Evolutionary conservation across 2,329 filamentous ascomycete genomes (phyloP).

Genomic region (Ophiostoma triangulosporum): DNA sequence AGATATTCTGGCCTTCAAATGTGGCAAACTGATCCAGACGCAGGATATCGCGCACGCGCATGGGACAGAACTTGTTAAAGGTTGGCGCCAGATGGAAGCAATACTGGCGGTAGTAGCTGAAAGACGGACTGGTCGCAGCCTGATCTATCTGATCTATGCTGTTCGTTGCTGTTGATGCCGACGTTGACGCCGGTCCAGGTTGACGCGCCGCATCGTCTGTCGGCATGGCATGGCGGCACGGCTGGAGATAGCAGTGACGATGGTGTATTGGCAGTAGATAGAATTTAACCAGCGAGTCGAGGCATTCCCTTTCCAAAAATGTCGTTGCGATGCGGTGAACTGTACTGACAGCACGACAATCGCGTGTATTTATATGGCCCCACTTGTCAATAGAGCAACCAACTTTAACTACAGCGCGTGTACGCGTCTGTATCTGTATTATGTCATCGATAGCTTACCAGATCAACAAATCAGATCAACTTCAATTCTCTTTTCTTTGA

Average conservation of each 20-base stretch:
- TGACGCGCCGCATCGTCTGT: background rate
- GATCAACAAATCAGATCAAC: no score
- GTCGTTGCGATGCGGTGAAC: background rate
- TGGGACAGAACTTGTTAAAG: constrained; percentile 43
- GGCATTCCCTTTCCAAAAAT: background rate
- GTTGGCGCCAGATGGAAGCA: constrained; percentile 51
- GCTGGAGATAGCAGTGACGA: background rate
- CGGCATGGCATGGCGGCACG: constrained; percentile 30
- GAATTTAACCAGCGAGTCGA: background rate
- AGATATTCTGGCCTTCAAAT: constrained; percentile 44
- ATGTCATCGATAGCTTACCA: background rate
- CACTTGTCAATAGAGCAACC: background rate
- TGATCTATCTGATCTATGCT: background rate
- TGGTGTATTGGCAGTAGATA: background rate
- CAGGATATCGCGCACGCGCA: constrained; percentile 38
- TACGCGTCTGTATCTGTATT: background rate
- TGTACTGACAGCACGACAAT: no score
- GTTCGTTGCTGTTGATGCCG: background rate
- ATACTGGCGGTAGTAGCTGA: constrained; percentile 41
- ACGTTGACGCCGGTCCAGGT: background rate
- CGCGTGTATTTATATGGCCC: no score
- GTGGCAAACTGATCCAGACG: constrained; percentile 32
- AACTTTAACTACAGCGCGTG: background rate
- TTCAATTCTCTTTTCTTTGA: background rate
- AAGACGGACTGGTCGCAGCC: no score